Conservation (phyloP, 169 alveolate genomes). For the Blepharisma undulans region DNA sequence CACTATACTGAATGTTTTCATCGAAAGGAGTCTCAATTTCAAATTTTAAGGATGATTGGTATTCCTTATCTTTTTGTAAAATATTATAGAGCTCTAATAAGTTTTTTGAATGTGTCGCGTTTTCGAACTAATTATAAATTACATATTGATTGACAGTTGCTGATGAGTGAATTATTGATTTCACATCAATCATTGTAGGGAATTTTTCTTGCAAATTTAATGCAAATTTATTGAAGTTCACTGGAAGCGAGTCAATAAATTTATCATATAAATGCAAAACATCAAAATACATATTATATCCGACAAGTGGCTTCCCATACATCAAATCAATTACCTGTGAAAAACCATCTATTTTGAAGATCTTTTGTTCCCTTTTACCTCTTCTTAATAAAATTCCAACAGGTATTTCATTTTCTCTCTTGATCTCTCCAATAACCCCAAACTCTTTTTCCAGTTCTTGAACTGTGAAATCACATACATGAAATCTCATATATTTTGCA, state of each 20-base stretch:
- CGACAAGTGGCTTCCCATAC: slow-evolving; percentile 3
- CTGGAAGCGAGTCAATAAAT: background rate
- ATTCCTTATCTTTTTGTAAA: background rate
- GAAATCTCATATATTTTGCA: background rate
- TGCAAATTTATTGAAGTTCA: background rate
- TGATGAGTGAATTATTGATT: background rate
- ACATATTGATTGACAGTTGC: background rate
- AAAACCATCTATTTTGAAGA: background rate
- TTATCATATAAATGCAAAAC: slow-evolving; percentile 7
- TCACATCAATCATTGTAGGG: background rate
- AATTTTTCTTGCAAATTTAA: background rate
- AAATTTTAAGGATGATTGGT: background rate
- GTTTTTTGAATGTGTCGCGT: background rate
- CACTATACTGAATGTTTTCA: background rate
- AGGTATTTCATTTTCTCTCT: background rate
- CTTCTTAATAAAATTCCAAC: background rate
- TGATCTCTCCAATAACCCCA: background rate
- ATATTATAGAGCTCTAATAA: background rate
- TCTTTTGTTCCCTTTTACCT: background rate
- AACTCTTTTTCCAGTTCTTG: slow-evolving; percentile 15
- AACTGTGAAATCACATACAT: background rate
- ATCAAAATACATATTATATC: background rate
- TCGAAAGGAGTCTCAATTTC: background rate
- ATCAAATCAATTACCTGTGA: background rate
- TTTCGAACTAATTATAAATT: background rate